Conservation (phyloP, 192 early-diverging fungal genomes). For the Linnemannia exigua region DNA sequence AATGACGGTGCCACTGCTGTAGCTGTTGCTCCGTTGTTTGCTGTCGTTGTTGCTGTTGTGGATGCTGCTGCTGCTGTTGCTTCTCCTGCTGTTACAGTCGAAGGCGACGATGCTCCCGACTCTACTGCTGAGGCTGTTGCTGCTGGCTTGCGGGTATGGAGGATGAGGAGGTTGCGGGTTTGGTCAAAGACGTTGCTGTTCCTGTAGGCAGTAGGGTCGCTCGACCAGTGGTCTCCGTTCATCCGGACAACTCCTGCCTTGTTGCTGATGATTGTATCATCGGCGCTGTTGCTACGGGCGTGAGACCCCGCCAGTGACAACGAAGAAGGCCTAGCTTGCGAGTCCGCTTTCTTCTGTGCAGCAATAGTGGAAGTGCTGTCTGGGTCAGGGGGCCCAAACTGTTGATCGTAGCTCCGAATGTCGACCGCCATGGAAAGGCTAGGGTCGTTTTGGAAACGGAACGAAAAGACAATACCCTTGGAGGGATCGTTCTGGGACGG, state of each 20-base stretch:
- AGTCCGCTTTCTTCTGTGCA: not conserved
- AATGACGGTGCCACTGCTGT: not conserved
- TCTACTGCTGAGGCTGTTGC: not conserved
- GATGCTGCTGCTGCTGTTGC: not conserved
- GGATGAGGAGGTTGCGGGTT: constrained; percentile 45
- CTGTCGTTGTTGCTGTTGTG: not conserved
- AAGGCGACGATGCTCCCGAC: not conserved
- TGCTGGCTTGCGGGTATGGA: constrained; percentile 41
- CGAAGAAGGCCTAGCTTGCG: not conserved
- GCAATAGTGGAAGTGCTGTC: not conserved
- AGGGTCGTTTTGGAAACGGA: constrained; percentile 46
- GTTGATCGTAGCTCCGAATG: constrained; percentile 51
- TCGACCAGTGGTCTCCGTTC: constrained; percentile 37
- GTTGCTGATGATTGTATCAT: not conserved
- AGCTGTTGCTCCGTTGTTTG: not conserved
- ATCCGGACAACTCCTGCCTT: constrained; percentile 1
- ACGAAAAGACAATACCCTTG: constrained; percentile 50
- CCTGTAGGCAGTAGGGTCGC: constrained; percentile 36
- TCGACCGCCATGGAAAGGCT: constrained; percentile 40
- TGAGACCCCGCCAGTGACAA: constrained; percentile 25
- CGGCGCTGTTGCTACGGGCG: not conserved
- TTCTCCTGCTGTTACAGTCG: not conserved
- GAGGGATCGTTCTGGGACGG: constrained; percentile 49
- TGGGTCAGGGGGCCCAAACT: constrained; percentile 27
- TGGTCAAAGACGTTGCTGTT: constrained; percentile 45